phyloP scores from a whole-genome alignment of 1,284 basidiomycete genomes.

The Kalmanozyma brasiliensis region DNA sequence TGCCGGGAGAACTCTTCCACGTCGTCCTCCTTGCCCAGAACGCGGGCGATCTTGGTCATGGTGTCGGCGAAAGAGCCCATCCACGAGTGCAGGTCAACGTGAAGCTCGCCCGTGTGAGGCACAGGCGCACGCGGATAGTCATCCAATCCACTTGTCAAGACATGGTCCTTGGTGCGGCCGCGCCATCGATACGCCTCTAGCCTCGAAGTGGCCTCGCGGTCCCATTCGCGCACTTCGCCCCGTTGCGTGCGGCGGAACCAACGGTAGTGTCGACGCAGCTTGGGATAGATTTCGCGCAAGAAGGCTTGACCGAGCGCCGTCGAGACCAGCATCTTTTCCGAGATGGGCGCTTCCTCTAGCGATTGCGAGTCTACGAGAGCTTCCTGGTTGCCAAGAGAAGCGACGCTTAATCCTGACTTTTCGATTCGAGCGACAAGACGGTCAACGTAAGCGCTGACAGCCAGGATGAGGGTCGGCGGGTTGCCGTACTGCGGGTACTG shows the following conservation, averaged over 20 bases:
- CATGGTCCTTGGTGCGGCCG: conserved; percentile 84
- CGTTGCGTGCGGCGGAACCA: conserved; percentile 95
- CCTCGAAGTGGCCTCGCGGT: conserved; percentile 80
- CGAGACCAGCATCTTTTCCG: conserved; percentile 36
- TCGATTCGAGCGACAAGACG: conserved; percentile 72
- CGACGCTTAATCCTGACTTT: conserved; percentile 24
- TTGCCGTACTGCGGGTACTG: conserved; percentile 94
- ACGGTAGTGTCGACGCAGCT: conserved; percentile 87
- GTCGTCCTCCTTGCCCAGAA: conserved; percentile 82
- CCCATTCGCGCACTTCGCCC: conserved; percentile 85
- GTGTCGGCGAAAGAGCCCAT: conserved; percentile 78
- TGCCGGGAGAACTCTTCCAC: conserved; percentile 78
- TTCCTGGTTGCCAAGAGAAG: conserved; percentile 19
- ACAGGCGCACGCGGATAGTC: conserved; percentile 86
- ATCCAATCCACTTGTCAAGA: conserved; percentile 92
- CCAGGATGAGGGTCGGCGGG: conserved; percentile 91
- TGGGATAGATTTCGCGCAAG: conserved; percentile 81
- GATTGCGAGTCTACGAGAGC: conserved; percentile 11
- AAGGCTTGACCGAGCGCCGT: conserved; percentile 74
- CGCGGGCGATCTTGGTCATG: conserved; percentile 59
- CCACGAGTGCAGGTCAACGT: conserved; percentile 91
- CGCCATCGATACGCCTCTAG: conserved; percentile 93
- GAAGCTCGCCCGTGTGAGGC: conserved; percentile 88
- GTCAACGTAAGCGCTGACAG: conserved; percentile 84
- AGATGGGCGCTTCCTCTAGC: conserved; percentile 22